Conservation (phyloP, 1,139 yeast species). For the Torulaspora pretoriensis region DNA sequence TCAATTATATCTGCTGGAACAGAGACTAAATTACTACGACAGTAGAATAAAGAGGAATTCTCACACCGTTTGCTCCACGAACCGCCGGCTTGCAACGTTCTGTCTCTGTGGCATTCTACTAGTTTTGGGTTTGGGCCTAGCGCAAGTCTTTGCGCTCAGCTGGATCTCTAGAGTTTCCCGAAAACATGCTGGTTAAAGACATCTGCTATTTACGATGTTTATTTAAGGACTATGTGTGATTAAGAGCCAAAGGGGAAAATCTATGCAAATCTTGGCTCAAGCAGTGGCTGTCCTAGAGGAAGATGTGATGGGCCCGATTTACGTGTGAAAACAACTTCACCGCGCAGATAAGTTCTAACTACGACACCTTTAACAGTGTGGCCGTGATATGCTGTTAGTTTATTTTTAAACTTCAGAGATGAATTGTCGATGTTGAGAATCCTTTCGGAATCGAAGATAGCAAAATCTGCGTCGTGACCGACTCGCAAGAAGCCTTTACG, state of each 20-base stretch:
- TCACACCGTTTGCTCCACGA: conserved; percentile 85
- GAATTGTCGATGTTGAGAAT: conserved; percentile 54
- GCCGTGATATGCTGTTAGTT: conserved; percentile 82
- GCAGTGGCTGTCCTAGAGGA: conserved; percentile 55
- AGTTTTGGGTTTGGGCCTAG: conserved; percentile 80
- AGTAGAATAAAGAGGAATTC: conserved; percentile 92
- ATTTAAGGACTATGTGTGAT: neutral
- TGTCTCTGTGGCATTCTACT: conserved; percentile 74
- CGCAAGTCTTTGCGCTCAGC: conserved; percentile 81
- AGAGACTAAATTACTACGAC: conserved; percentile 74
- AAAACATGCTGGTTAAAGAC: conserved; percentile 52
- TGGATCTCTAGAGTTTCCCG: conserved; percentile 81
- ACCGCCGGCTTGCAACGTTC: conserved; percentile 79
- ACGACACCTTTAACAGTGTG: conserved; percentile 65
- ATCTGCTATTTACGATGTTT: conserved; percentile 37
- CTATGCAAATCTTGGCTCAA: conserved; percentile 44
- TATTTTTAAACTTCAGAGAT: conserved; percentile 71
- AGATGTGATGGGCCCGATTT: conserved; percentile 53
- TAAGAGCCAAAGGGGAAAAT: neutral
- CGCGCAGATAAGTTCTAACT: conserved; percentile 72
- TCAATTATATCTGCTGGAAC: conserved; percentile 60
- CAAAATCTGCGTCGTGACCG: conserved; percentile 86
- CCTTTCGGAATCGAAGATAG: conserved; percentile 66
- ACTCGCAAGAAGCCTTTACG: conserved; percentile 64
- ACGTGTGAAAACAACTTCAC: conserved; percentile 57